Conservation (phyloP, 2,329 filamentous ascomycete genomes). For the Verticillium isaacii region DNA sequence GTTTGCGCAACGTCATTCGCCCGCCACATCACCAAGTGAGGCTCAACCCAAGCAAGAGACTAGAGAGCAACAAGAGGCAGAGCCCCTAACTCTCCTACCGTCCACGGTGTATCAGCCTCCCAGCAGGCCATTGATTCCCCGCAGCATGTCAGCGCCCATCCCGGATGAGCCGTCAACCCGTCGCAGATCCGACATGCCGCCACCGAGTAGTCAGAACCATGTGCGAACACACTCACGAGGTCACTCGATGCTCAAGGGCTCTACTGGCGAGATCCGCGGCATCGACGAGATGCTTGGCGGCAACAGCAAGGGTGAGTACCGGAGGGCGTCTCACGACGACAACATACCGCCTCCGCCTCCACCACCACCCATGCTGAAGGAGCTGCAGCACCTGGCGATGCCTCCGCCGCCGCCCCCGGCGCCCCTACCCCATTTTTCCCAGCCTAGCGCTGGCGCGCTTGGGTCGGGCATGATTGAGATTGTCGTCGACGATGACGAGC, state of each 20-base stretch:
- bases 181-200: slow-evolving; percentile 18
- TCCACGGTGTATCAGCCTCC: slow-evolving; percentile 58
- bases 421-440: slow-evolving; percentile 43
- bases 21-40: slow-evolving; percentile 29
- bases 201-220: slow-evolving; percentile 14
- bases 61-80: slow-evolving; percentile 20
- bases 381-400: slow-evolving; percentile 56
- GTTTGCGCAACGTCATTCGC: slow-evolving; percentile 38
- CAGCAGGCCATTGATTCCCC: slow-evolving; percentile 40
- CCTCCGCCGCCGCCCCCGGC: slow-evolving; percentile 59
- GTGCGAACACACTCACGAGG: slow-evolving; percentile 16
- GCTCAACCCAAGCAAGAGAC: slow-evolving; percentile 23
- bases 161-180: slow-evolving; percentile 35
- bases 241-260: slow-evolving; percentile 29
- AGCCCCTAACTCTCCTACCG: slow-evolving; percentile 44
- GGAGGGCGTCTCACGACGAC: slow-evolving; percentile 46
- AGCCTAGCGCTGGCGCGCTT: slow-evolving; percentile 35
- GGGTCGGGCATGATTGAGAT: slow-evolving; percentile 59
- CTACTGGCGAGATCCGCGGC: slow-evolving; percentile 32
- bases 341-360: slow-evolving; percentile 47
- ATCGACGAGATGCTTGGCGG: slow-evolving; percentile 41
- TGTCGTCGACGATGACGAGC: slow-evolving; percentile 58
- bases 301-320: slow-evolving; percentile 15
- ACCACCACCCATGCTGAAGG: slow-evolving; percentile 50
- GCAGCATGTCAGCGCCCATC: slow-evolving; percentile 58